Evolutionary conservation across 1,284 basidiomycete species (phyloP), one percentile per base, ranked within the genome.

Genomic region (Malassezia yamatoensis): DNA sequence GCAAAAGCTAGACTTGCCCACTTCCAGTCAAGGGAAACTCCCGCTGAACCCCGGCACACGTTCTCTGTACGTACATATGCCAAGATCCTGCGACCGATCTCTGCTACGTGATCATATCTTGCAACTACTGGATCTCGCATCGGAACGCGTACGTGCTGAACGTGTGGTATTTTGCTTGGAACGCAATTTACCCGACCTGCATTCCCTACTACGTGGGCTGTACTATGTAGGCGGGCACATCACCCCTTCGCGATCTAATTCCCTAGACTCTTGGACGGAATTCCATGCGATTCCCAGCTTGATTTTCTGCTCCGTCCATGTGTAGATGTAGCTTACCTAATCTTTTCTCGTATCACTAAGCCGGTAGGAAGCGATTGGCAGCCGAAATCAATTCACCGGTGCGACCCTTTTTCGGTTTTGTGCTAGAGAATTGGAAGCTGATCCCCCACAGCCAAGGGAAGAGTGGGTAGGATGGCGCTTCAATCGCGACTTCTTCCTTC

Each of bases 31-130:
- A 40, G 12, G 33, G 32, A 44, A 34, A 18, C 18, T 20, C 29
- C 33, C 21, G 12, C 24, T 33, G 20, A 18, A 43, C 12, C 43
- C 24, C 20, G 15, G 18, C 3, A 55, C 56, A 46, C 66, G 68
- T 24, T 54, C 68, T 35, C 63, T 70, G n/a, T 68, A 67, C 48
- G 65, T 68, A n/a, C 62, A 61, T 48, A 64, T 70, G 65, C 66
- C 68, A 11, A 13, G 48, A 12, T 45, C 52, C 12, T 56, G 62
- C 34, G 61, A 65, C 38, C 54, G 60, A 2, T 60, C 52, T 2
- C 35, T 55, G 42, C 61, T 71, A 10, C 62, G 66, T 16, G 68
- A 71, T 38, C 59, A 67, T 38, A 63, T 71, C 33, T 45, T 71
- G 10, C 56, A 60, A 3, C 54, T 71, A 35, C 60, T 71, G 33